Base-by-base conservation (phyloP, 495 filamentous ascomycete genomes). In the Penicillium waksmanii region DNA sequence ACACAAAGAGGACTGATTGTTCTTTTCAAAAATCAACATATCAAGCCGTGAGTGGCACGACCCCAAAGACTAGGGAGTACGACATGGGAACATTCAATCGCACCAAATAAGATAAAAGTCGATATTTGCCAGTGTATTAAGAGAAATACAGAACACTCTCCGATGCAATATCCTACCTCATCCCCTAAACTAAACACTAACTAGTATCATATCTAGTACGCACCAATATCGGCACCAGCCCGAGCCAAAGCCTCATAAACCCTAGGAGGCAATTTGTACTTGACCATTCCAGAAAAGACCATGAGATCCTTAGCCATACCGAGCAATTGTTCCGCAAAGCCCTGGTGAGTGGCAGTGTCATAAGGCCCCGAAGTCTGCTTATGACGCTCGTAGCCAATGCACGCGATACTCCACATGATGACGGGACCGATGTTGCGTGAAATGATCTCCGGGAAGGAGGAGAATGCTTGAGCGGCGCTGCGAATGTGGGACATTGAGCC, bases 211-310 rank as follows among this genome's bases (percentile, higher is more conserved):
- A 51, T 34, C 62, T 69, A 86, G 66, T 80, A 86, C 12, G 77
- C 83, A 3, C 85, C 86, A 58, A 84, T 80, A 54, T 95, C 91
- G 48, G 87, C 84, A 38, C 87, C 90, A 27, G 87, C 90, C 66
- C 85, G 80, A 60, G 90, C 92, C 66, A 97, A 74, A 51, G 84
- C 88, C 77, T 96, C 93, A 74, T 91, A 92, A 36, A 96, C 82
- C 65, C 82, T 80, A 25, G 85, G 82, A 10, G 86, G 84, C 63
- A 97, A 79, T 58, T 93, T 87, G 73, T 96, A 98, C 70, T 91
- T 87, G 65, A 98, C 84, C 82, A 96, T 87, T 27, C 95, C 93
- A 13, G 94, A 94, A 77, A 97, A 98, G 35, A 96, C 87, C 81
- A 94, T 96, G 56, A 96, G 71, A 75, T 97, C 95, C 67, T 90